These are phyloP conservation scores for Carex myosuroides DNA, from an alignment of 176 grass and related monocot genomes.

Conservation along the genomic window DNA sequence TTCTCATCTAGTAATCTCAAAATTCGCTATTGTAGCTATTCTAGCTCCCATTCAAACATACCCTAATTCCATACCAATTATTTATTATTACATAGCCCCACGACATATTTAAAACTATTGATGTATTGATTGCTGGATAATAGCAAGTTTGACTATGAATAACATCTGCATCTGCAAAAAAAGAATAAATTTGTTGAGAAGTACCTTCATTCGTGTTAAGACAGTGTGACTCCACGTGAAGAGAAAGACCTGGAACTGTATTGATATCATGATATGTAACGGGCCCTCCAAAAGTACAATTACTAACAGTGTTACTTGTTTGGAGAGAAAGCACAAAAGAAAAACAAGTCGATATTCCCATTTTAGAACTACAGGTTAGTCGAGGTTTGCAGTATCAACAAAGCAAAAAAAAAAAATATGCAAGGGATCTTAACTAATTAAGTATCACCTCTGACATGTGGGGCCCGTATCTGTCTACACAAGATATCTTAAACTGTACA, in stretches of 20 bases:
- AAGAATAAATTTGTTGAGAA: constrained; percentile 9
- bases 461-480: constrained; percentile 27
- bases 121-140: neutral
- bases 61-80: neutral
- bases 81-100: neutral
- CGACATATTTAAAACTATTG: neutral
- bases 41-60: too few relatives aligned
- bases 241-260: neutral
- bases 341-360: too few relatives aligned
- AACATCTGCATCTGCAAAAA: constrained; percentile 6
- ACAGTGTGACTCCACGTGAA: neutral
- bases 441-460: neutral
- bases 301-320: neutral
- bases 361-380: neutral
- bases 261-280: neutral
- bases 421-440: neutral
- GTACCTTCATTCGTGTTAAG: neutral
- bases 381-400: too few relatives aligned
- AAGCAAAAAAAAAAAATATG: neutral
- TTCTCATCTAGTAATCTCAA: too few relatives aligned
- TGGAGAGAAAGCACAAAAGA: neutral
- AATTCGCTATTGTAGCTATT: too few relatives aligned
- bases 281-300: neutral
- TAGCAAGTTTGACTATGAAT: constrained; percentile 3
- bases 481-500: constrained; percentile 18